A percentile compares a stretch with the other conserved stretches of the same genome.
Conservation (phyloP, 768 basidiomycete species). For the Psilocybe cyanescens region DNA sequence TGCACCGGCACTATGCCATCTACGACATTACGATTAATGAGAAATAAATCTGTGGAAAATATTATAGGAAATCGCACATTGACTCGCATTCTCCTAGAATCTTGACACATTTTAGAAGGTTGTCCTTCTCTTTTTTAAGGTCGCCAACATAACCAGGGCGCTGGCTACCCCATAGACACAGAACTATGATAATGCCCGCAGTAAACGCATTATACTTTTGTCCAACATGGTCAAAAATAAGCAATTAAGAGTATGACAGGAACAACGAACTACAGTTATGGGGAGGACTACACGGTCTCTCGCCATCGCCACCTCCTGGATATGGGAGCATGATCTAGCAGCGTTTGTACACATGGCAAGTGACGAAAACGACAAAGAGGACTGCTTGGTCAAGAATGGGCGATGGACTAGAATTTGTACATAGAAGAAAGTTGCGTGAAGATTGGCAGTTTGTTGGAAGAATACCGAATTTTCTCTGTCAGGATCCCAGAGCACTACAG, state of each 20-base stretch:
- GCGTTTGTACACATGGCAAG: conserved; percentile 81
- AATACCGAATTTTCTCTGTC: conserved; percentile 42
- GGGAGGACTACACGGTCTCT: background rate
- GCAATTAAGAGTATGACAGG: background rate
- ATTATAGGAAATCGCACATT: background rate
- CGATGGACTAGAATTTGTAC: conserved; percentile 77
- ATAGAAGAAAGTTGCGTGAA: conserved; percentile 56
- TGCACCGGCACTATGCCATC: conserved; percentile 1
- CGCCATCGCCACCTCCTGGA: conserved; percentile 49
- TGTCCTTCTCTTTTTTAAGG: background rate
- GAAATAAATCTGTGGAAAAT: background rate
- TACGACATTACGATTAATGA: background rate
- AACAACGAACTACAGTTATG: background rate
- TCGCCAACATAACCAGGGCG: background rate
- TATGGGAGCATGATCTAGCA: conserved; percentile 77
- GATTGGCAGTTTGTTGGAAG: conserved; percentile 64
- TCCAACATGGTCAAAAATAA: background rate
- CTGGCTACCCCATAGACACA: background rate
- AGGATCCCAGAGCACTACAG: conserved; percentile 55
- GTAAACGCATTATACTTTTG: background rate
- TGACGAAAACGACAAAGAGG: conserved; percentile 59
- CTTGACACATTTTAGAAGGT: background rate
- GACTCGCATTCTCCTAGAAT: background rate
- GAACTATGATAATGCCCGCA: background rate
- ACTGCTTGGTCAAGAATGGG: conserved; percentile 69